Conservation (phyloP, 192 early-diverging fungal species). For the Coemansia sp. region DNA sequence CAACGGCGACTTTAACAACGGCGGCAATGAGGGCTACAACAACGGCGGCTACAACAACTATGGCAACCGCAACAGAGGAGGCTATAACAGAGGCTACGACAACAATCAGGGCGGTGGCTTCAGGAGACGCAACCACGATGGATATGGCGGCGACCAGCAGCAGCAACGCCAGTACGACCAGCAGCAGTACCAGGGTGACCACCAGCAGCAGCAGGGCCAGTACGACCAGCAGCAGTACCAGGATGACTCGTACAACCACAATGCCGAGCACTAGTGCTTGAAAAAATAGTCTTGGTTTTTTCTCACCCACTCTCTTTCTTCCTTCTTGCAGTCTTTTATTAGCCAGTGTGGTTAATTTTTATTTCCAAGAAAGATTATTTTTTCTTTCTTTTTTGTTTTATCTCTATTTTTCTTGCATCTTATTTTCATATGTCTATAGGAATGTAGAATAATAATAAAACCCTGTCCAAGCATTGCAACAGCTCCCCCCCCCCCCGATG, state of each 20-base stretch:
- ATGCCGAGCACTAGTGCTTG: neutral
- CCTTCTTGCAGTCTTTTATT: neutral
- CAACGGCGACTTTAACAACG: conserved; percentile 10
- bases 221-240: conserved; percentile 13
- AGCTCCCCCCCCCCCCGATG: no score
- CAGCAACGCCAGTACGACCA: conserved; percentile 5
- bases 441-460: conserved; percentile 4
- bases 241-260: neutral
- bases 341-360: no score
- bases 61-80: conserved; percentile 26
- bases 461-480: neutral
- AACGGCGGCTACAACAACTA: conserved; percentile 28
- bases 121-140: neutral
- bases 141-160: conserved; percentile 16
- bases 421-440: conserved; percentile 2
- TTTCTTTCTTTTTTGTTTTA: conserved; percentile 7
- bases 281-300: neutral
- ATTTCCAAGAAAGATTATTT: neutral
- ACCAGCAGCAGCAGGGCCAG: conserved; percentile 14
- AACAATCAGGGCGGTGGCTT: neutral
- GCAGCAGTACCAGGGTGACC: conserved; percentile 13
- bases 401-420: conserved; percentile 12
- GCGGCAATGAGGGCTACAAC: conserved; percentile 36
- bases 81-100: conserved; percentile 10
- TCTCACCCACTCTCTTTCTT: neutral